These are phyloP conservation scores for Rhodosporidiobolus odoratus DNA, from an alignment of 768 basidiomycete species.

Conservation along the genomic window DNA sequence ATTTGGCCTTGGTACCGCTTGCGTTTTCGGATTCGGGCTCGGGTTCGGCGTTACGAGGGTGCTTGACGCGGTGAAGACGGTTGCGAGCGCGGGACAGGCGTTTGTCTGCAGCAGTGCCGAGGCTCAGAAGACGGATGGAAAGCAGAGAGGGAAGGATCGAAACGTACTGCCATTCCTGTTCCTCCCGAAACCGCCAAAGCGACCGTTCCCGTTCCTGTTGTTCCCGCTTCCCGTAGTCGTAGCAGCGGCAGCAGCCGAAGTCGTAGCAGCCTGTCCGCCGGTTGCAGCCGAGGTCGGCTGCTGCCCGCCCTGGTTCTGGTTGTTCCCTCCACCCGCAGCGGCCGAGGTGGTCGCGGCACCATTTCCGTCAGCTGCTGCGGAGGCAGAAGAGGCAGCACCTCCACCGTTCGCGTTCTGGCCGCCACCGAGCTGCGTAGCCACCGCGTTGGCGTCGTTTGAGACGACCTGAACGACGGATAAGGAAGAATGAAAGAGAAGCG, in stretches of 20 bases:
- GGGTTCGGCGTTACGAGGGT: not conserved
- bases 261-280: not conserved
- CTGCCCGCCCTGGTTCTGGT: not conserved
- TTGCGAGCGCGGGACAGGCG: not conserved
- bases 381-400: not conserved
- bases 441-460: conserved; percentile 1
- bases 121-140: not conserved
- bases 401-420: not conserved
- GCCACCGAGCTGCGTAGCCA: not conserved
- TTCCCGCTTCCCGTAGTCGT: too few species aligned
- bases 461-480: not conserved
- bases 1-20: not conserved
- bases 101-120: too few species aligned
- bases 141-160: too few species aligned
- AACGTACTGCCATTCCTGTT: not conserved
- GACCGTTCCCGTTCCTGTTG: not conserved
- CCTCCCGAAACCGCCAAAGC: not conserved
- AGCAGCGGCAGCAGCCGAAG: not conserved
- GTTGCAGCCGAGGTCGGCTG: not conserved
- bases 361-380: not conserved
- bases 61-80: not conserved
- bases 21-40: too few species aligned
- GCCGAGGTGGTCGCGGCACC: not conserved
- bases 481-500: not conserved
- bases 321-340: not conserved